phyloP scores from a whole-genome alignment of 805 yeast genomes.

The Pichia insulana region DNA sequence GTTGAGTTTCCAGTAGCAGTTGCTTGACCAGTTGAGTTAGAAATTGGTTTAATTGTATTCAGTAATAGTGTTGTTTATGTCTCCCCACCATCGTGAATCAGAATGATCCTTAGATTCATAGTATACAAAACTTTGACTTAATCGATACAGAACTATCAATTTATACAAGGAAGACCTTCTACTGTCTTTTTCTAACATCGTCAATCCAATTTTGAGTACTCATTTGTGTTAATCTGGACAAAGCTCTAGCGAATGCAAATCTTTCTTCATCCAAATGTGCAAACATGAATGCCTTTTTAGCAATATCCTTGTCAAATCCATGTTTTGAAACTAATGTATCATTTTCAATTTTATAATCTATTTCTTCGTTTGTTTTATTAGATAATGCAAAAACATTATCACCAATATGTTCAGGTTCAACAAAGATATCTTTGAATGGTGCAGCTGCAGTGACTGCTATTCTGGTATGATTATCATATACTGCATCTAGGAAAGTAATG shows the following conservation, averaged over 20 bases:
- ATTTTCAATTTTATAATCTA: slow-evolving; percentile 29
- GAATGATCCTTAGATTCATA: no score
- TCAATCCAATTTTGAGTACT: slow-evolving; percentile 89
- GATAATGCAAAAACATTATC: slow-evolving; percentile 34
- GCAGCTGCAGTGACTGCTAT: slow-evolving; percentile 86
- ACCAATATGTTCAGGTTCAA: slow-evolving; percentile 61
- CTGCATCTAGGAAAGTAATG: slow-evolving; percentile 92
- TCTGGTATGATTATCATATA: slow-evolving; percentile 83
- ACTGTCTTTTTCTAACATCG: slow-evolving; percentile 13
- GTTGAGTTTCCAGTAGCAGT: no score
- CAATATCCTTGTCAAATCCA: slow-evolving; percentile 67
- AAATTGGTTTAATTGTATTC: no score
- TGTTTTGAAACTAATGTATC: slow-evolving; percentile 65
- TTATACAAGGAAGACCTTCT: no score
- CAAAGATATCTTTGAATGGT: slow-evolving; percentile 75
- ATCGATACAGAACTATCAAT: no score
- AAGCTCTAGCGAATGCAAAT: slow-evolving; percentile 94
- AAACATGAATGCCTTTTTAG: slow-evolving; percentile 66
- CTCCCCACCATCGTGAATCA: no score
- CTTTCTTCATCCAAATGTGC: slow-evolving; percentile 82
- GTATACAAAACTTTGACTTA: no score
- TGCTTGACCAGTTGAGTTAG: no score
- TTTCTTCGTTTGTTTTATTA: slow-evolving; percentile 21
- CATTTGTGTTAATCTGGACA: slow-evolving; percentile 88
- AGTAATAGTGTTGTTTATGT: no score